phyloP scores from a whole-genome alignment of 441 rosid genomes.

The Mallotus japonicus region DNA sequence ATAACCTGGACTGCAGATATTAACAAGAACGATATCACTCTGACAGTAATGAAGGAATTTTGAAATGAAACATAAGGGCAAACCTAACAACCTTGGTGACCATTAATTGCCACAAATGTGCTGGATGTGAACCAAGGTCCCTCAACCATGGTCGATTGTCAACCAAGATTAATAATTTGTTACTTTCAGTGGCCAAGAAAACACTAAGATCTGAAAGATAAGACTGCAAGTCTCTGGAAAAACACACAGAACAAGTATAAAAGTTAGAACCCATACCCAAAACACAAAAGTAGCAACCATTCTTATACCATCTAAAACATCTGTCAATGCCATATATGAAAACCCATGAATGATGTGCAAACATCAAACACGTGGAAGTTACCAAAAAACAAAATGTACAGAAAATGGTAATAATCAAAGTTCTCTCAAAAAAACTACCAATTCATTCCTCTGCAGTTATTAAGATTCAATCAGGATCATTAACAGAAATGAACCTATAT shows the following conservation, averaged over 20 bases:
- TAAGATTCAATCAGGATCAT: no score
- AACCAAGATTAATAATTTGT: slow-evolving; percentile 78
- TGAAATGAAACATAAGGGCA: background rate
- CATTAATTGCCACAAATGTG: slow-evolving; percentile 91
- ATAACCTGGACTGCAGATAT: slow-evolving; percentile 77
- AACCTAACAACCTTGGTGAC: slow-evolving; percentile 77
- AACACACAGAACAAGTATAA: slow-evolving; percentile 14
- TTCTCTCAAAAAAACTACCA: background rate
- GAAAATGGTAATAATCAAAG: background rate
- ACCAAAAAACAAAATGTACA: background rate
- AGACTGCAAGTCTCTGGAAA: slow-evolving; percentile 91
- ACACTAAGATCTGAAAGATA: slow-evolving; percentile 86
- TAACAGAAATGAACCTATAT: no score
- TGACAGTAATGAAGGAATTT: background rate
- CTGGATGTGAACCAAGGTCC: slow-evolving; percentile 58
- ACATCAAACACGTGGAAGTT: background rate
- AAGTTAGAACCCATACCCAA: background rate
- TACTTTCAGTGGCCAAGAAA: slow-evolving; percentile 74
- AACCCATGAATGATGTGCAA: background rate
- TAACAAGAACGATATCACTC: slow-evolving; percentile 23
- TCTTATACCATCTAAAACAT: no score
- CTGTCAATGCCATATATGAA: background rate
- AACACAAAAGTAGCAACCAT: background rate
- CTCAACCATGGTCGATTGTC: slow-evolving; percentile 89
- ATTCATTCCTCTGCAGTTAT: no score